phyloP scores from a whole-genome alignment of 345 rosid genomes.

The Orychophragmus violaceus region DNA sequence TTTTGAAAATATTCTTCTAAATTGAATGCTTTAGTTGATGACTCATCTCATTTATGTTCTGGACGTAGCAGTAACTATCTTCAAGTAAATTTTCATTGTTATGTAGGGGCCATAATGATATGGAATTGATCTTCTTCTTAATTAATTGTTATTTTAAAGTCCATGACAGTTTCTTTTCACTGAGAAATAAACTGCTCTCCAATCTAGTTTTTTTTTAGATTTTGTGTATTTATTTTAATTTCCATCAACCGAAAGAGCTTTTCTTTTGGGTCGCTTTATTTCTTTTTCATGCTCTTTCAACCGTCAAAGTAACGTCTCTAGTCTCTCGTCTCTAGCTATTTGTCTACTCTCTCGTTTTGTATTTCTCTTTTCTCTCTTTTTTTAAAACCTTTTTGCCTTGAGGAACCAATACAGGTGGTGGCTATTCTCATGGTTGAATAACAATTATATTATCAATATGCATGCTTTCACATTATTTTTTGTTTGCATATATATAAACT shows the following conservation, averaged over 20 bases:
- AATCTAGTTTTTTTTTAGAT: conserved; percentile 7
- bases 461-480: neutral
- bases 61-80: too few species aligned
- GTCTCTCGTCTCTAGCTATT: neutral
- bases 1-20: too few species aligned
- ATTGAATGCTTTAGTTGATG: too few species aligned
- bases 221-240: conserved; percentile 2
- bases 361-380: neutral
- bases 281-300: conserved; percentile 24
- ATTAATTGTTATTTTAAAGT: conserved; percentile 12
- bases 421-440: neutral
- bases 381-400: conserved; percentile 1
- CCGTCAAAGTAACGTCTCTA: conserved; percentile 31
- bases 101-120: conserved; percentile 35
- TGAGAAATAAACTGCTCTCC: conserved; percentile 17
- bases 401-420: neutral
- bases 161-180: conserved; percentile 5
- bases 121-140: conserved; percentile 27
- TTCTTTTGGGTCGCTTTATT: conserved; percentile 23
- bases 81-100: conserved; percentile 8
- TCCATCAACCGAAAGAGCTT: conserved; percentile 38
- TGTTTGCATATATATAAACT: neutral
- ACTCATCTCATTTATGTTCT: too few species aligned
- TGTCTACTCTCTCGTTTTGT: neutral
- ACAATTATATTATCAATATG: neutral